Evolutionary conservation across 2,329 filamentous ascomycete species (phyloP).

Genomic region (Aspergillus sergii): DNA sequence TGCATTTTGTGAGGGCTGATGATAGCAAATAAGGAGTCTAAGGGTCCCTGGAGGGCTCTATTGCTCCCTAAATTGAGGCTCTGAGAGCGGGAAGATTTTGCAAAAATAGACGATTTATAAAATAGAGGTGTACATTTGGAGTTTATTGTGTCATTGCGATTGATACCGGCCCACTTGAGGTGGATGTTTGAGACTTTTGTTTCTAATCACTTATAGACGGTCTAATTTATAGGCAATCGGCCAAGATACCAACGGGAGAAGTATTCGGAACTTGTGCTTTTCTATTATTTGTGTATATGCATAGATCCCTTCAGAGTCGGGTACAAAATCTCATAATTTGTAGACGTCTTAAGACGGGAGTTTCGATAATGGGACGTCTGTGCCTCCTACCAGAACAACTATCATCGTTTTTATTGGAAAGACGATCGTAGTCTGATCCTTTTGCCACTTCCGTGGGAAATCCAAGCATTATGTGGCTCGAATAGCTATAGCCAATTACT

Average conservation of each 20-base stretch:
- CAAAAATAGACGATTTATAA: background rate
- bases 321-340: too few relatives aligned
- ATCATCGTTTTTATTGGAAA: too few relatives aligned
- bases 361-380: too few relatives aligned
- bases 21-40: conserved; percentile 9
- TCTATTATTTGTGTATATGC: too few relatives aligned
- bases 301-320: too few relatives aligned
- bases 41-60: background rate
- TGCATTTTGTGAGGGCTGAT: conserved; percentile 22
- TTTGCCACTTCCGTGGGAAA: background rate
- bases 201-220: background rate
- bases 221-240: background rate
- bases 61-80: background rate
- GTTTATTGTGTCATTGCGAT: background rate
- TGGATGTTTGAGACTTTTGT: background rate
- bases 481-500: background rate
- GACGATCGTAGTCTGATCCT: too few relatives aligned
- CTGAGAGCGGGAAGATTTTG: background rate
- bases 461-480: background rate
- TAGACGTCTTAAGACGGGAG: too few relatives aligned
- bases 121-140: background rate
- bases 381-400: too few relatives aligned
- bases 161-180: background rate
- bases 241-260: background rate
- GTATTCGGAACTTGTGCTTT: background rate